phyloP scores from a whole-genome alignment of 78 protist genomes.

The Dictyostelium capitatum region DNA sequence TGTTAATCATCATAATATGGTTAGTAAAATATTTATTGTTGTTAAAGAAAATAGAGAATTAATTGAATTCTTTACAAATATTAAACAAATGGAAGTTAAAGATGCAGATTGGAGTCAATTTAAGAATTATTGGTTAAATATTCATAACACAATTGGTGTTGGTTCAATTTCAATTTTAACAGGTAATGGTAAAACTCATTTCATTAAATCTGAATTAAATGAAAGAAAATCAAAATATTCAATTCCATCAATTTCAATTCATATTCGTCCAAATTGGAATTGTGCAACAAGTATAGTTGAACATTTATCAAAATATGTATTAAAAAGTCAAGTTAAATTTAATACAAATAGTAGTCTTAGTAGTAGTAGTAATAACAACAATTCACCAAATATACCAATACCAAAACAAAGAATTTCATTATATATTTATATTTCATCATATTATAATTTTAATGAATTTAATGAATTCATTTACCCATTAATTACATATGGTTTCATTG shows the following conservation, averaged over 20 bases:
- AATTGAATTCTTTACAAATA: slow-evolving; percentile 13
- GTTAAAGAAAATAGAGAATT: slow-evolving; percentile 13
- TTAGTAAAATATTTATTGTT: background rate
- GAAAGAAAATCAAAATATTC: background rate
- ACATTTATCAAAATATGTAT: background rate
- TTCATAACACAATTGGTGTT: slow-evolving; percentile 3
- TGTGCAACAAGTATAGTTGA: background rate
- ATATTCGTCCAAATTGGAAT: slow-evolving; percentile 22
- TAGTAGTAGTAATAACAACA: too few relatives aligned
- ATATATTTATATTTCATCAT: background rate
- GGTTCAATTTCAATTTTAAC: slow-evolving; percentile 17
- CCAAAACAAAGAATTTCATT: slow-evolving; percentile 5
- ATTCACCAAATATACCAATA: background rate
- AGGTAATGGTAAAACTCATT: slow-evolving; percentile 30
- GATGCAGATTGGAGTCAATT: slow-evolving; percentile 23
- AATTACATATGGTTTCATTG: slow-evolving; percentile 35
- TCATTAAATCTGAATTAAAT: slow-evolving; percentile 1
- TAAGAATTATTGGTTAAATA: background rate
- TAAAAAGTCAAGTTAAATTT: background rate
- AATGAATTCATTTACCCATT: slow-evolving; percentile 54
- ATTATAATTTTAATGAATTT: slow-evolving; percentile 5
- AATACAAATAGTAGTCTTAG: too few relatives aligned
- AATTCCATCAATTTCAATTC: background rate
- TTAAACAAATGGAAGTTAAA: slow-evolving; percentile 21
- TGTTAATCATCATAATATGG: background rate